These are phyloP conservation scores for Leucoagaricus sp. DNA, from an alignment of 1,284 basidiomycete species.

Conservation along the genomic window DNA sequence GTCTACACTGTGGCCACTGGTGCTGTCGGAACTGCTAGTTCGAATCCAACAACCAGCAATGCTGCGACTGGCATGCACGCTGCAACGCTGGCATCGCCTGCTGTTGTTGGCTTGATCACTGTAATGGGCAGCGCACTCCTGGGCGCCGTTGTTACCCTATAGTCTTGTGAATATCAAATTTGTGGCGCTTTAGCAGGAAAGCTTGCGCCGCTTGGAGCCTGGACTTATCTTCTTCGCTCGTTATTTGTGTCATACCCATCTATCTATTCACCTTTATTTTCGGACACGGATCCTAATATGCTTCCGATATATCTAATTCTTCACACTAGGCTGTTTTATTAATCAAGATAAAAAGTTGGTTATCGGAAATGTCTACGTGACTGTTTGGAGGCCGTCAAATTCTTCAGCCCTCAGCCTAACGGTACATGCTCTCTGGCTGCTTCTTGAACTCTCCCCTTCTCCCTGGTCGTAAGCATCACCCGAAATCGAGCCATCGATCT, in stretches of 20 bases:
- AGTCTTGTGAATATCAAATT: slow-evolving; percentile 16
- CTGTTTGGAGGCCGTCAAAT: no score
- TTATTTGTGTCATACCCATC: not conserved
- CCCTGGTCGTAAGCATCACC: no score
- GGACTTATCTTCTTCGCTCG: no score
- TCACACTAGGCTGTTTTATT: not conserved
- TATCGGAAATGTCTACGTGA: no score
- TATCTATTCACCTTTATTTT: not conserved
- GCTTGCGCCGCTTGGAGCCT: no score
- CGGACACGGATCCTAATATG: not conserved
- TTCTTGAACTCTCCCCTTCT: not conserved
- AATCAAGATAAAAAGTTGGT: no score
- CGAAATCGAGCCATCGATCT: no score
- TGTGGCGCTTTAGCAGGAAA: not conserved
- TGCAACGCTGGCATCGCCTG: slow-evolving; percentile 18
- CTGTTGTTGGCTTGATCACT: slow-evolving; percentile 38
- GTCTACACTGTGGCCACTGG: slow-evolving; percentile 45
- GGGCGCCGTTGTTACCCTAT: slow-evolving; percentile 44
- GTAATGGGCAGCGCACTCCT: slow-evolving; percentile 43
- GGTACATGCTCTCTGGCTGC: no score
- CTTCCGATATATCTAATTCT: not conserved
- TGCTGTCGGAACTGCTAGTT: slow-evolving; percentile 23
- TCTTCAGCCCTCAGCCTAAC: no score
- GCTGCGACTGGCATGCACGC: slow-evolving; percentile 18
- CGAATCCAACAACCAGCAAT: slow-evolving; percentile 23